phyloP scores from a whole-genome alignment of 163 green algal species.

The Trebouxia gelatinosa region DNA sequence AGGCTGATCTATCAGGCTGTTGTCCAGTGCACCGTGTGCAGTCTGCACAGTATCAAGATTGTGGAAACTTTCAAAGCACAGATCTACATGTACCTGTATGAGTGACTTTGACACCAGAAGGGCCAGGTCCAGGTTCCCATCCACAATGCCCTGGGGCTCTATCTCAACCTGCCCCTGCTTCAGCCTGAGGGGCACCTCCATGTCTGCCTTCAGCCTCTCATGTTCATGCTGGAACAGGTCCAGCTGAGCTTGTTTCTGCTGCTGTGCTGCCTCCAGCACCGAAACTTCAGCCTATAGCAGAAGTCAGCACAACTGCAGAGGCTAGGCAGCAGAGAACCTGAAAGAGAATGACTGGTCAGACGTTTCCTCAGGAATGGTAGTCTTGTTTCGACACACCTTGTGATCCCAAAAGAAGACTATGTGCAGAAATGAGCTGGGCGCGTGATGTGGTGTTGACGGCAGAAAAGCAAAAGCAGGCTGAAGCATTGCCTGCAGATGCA shows the following conservation, averaged over 20 bases:
- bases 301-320: no score
- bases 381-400: no score
- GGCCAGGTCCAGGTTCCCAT: background rate
- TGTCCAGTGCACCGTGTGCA: no score
- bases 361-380: no score
- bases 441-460: no score
- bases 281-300: conserved; percentile 28
- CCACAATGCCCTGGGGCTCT: conserved; percentile 3
- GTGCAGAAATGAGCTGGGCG: no score
- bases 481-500: background rate
- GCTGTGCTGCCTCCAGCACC: conserved; percentile 7
- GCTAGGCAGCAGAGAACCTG: no score
- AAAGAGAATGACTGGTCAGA: no score
- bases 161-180: conserved; percentile 41
- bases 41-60: no score
- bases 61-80: no score
- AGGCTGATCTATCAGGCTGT: no score
- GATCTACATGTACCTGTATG: background rate
- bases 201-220: conserved; percentile 11
- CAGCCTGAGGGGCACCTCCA: conserved; percentile 33
- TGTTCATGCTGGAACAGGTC: conserved; percentile 10
- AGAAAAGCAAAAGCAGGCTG: background rate
- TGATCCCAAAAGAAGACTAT: no score
- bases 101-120: conserved; percentile 2
- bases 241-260: conserved; percentile 20